A percentile compares a stretch with the other conserved stretches of the same genome.
These are phyloP conservation scores for Brassica rapa DNA, from an alignment of 345 rosid species.

Conservation along the genomic window DNA sequence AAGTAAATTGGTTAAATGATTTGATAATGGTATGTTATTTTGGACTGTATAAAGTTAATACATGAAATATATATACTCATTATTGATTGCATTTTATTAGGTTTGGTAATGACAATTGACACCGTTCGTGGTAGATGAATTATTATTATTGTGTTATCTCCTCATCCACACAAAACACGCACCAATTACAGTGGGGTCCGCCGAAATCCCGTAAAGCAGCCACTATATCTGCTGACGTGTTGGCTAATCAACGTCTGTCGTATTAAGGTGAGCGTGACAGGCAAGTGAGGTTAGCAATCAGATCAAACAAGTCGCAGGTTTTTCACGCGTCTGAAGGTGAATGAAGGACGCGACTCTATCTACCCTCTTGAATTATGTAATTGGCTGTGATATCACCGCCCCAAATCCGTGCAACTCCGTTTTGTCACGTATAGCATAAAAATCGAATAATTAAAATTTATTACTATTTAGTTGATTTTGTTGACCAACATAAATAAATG, in stretches of 20 bases:
- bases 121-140: constrained; percentile 19
- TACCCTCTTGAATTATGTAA: not conserved
- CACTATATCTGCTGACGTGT: constrained; percentile 38
- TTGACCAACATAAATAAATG: constrained; percentile 32
- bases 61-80: not conserved
- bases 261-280: not conserved
- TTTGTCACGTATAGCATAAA: constrained; percentile 32
- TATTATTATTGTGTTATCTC: not conserved
- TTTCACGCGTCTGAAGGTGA: constrained; percentile 37
- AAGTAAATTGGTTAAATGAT: not conserved
- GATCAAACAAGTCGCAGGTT: constrained; percentile 20
- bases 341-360: constrained; percentile 2
- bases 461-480: constrained; percentile 2
- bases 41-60: not conserved
- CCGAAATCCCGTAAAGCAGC: constrained; percentile 20
- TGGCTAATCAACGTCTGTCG: constrained; percentile 22
- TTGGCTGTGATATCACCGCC: constrained; percentile 32
- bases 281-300: constrained; percentile 9
- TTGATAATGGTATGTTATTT: not conserved
- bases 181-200: constrained; percentile 28
- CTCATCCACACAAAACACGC: constrained; percentile 28
- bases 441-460: not conserved
- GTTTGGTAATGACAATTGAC: not conserved
- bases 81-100: not conserved
- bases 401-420: constrained; percentile 28